Conservation (phyloP, 2,329 filamentous ascomycete species). For the Penicillium expansum region DNA sequence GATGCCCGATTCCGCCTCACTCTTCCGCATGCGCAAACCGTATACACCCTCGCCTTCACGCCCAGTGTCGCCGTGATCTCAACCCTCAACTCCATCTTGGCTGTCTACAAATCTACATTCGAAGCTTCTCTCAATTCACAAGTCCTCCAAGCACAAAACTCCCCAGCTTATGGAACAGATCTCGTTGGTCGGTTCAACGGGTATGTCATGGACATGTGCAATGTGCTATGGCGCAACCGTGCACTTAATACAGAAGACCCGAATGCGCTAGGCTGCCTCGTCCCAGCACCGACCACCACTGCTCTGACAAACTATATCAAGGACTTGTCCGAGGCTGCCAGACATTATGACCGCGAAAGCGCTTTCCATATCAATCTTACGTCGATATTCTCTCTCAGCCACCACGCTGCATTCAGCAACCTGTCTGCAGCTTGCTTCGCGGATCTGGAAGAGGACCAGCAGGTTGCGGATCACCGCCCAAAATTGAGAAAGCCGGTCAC, state of each 20-base stretch:
- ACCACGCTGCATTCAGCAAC: slow-evolving; percentile 47
- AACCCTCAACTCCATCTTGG: slow-evolving; percentile 66
- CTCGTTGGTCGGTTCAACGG: slow-evolving; percentile 74
- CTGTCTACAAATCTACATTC: slow-evolving; percentile 70
- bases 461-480: slow-evolving; percentile 22
- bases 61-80: slow-evolving; percentile 63
- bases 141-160: slow-evolving; percentile 34
- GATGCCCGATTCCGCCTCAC: slow-evolving; percentile 61
- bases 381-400: slow-evolving; percentile 48
- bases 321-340: slow-evolving; percentile 35
- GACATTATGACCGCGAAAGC: slow-evolving; percentile 29
- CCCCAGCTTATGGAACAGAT: slow-evolving; percentile 51
- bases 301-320: slow-evolving; percentile 44
- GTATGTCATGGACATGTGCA: slow-evolving; percentile 83
- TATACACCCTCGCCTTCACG: slow-evolving; percentile 70
- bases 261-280: slow-evolving; percentile 56
- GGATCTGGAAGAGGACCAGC: slow-evolving; percentile 47
- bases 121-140: slow-evolving; percentile 57
- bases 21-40: slow-evolving; percentile 63
- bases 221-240: slow-evolving; percentile 73
- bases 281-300: slow-evolving; percentile 47
- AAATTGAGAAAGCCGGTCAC: slow-evolving; percentile 58
- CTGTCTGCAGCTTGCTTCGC: slow-evolving; percentile 50
- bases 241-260: slow-evolving; percentile 66
- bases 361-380: slow-evolving; percentile 38